phyloP scores from a whole-genome alignment of 2,329 filamentous ascomycete genomes.

The Penicillium sp. region DNA sequence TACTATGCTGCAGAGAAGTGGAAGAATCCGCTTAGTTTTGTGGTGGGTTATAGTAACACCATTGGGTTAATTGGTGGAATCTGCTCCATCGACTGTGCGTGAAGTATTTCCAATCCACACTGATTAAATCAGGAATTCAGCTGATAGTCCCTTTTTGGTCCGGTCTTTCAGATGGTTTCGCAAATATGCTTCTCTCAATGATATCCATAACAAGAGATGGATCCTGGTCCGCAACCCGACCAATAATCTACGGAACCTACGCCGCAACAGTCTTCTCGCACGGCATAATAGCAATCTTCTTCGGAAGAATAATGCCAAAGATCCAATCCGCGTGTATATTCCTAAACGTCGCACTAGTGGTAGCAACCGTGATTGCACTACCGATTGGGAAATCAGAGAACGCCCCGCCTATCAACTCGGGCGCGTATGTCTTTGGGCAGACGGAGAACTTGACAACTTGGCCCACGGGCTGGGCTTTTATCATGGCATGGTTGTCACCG shows the following conservation, averaged over 20 bases:
- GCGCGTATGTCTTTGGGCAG: constrained; percentile 56
- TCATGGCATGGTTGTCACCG: constrained; percentile 63
- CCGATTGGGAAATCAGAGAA: constrained; percentile 48
- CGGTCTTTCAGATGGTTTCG: constrained; percentile 19
- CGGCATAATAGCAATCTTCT: constrained; percentile 56
- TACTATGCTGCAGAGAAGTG: constrained; percentile 61
- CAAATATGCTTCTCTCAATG: constrained; percentile 59
- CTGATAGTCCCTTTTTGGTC: neutral
- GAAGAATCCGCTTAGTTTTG: constrained; percentile 62
- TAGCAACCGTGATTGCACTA: constrained; percentile 58
- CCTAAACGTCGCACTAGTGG: constrained; percentile 58
- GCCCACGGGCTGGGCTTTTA: constrained; percentile 62
- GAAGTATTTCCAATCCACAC: too few species aligned
- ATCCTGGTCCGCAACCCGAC: constrained; percentile 57
- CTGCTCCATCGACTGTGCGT: constrained; percentile 64
- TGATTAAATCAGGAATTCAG: too few species aligned
- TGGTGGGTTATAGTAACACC: constrained; percentile 66
- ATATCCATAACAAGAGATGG: constrained; percentile 60
- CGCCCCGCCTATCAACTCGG: constrained; percentile 19
- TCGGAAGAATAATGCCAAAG: constrained; percentile 60
- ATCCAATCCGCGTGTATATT: constrained; percentile 59
- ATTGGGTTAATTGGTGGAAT: constrained; percentile 64
- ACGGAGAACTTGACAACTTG: constrained; percentile 63
- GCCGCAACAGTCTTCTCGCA: constrained; percentile 58
- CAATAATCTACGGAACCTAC: constrained; percentile 61